Percentiles rank a stretch among this genome's conserved stretches.
phyloP scores from a whole-genome alignment of 2,329 filamentous ascomycete species.

The Scedosporium dehoogii region DNA sequence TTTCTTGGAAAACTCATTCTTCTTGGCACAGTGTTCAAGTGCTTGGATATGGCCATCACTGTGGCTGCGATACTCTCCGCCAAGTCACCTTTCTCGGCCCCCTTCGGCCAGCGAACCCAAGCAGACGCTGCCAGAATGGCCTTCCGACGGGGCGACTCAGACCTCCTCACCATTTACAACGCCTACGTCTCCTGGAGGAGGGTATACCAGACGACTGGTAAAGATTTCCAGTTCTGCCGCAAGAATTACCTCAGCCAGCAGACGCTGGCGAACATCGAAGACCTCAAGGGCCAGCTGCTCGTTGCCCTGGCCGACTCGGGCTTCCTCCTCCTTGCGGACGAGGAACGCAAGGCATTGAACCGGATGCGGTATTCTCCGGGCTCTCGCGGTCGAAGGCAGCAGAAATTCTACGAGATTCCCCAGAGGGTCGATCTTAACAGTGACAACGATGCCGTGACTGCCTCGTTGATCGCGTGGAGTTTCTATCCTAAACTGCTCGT shows the following conservation, averaged over 20 bases:
- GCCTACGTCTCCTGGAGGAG: constrained; percentile 85
- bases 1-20: constrained; percentile 91
- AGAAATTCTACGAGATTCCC: constrained; percentile 75
- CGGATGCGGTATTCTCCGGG: constrained; percentile 52
- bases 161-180: constrained; percentile 87
- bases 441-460: constrained; percentile 67
- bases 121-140: constrained; percentile 68
- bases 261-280: constrained; percentile 84
- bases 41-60: constrained; percentile 82
- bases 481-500: constrained; percentile 92
- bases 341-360: constrained; percentile 61
- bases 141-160: constrained; percentile 82
- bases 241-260: constrained; percentile 92
- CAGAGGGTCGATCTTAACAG: constrained; percentile 65
- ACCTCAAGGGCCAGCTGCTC: constrained; percentile 85
- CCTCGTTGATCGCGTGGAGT: constrained; percentile 80
- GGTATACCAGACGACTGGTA: constrained; percentile 57
- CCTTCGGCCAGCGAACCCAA: constrained; percentile 73
- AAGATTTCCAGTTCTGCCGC: constrained; percentile 82
- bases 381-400: constrained; percentile 44
- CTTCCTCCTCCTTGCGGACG: constrained; percentile 63
- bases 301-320: constrained; percentile 78
- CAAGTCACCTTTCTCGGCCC: constrained; percentile 85
- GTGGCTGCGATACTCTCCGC: constrained; percentile 89
- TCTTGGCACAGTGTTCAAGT: constrained; percentile 77